Evolutionary conservation across 768 basidiomycete genomes (phyloP), one percentile per base, ranked within the genome.

Genomic region (Pleurotus tuoliensis): DNA sequence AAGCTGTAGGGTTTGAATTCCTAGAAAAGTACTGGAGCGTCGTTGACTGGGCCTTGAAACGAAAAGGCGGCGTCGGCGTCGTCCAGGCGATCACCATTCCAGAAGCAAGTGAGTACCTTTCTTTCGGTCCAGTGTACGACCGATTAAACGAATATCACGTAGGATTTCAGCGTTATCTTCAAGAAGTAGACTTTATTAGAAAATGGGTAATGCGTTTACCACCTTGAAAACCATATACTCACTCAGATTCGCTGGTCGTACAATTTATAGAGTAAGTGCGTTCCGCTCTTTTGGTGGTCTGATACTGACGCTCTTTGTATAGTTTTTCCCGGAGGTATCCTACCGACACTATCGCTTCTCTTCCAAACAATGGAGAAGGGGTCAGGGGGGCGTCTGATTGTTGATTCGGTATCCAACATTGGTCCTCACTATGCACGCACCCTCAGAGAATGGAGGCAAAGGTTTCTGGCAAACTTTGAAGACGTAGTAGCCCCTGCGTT

Each of bases 391-490:
- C 73, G 74, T 6, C 78, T 90, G 43, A 71, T 84, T 18, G 77
- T 88, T 24, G 88, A 89, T 60, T 82, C 82, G 20, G 74, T 88
- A 9, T 75, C 75, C 5, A 90, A 90, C 71, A 88, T 90, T 62
- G 87, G 86, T 1, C 83, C 84, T 25, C 84, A 90, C 65, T 91
- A 90, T 66, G 83, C 88, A 7, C 83, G 88, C n/a, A 90, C 90
- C 12, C 75, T 92, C 5, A 79, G 89, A 18, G 88, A 90, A 71
- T 92, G 90, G 90, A 73, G 83, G 9, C 66, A 70, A 22, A 75
- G 85, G 7, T 91, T 91, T 70, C 63, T 81, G 47, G 69, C 71
- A 18, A 70, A 73, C 24, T 92, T 88, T 63, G 82, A 84, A 27
- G 68, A 66, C 9, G 73, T 79, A 27, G 82, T 90, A 52, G 77